A percentile compares a stretch with the other conserved stretches of the same genome.
Conservation (phyloP, 2,329 filamentous ascomycete genomes). For the Biscogniauxia sp. region DNA sequence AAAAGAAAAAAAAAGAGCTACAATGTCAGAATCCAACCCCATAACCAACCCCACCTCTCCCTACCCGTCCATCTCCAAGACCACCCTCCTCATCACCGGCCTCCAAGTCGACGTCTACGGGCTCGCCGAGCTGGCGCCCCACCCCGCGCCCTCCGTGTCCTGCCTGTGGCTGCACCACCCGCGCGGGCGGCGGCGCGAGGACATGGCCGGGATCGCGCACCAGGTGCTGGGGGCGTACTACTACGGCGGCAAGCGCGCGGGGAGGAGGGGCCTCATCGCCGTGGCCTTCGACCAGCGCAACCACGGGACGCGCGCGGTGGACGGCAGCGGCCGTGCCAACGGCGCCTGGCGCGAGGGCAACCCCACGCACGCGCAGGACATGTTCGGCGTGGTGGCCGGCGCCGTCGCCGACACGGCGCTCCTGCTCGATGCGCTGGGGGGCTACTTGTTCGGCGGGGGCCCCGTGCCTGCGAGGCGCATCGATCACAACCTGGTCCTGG, state of each 20-base stretch:
- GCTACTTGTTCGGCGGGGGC: slow-evolving; percentile 62
- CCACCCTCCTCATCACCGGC: slow-evolving; percentile 71
- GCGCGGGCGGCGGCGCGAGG: slow-evolving; percentile 64
- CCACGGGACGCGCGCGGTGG: slow-evolving; percentile 73
- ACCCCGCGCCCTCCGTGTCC: slow-evolving; percentile 54
- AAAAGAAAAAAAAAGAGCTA: too few species aligned
- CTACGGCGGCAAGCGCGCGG: slow-evolving; percentile 19
- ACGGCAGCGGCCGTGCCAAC: slow-evolving; percentile 59
- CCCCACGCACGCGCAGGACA: slow-evolving; percentile 79
- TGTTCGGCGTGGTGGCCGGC: slow-evolving; percentile 75
- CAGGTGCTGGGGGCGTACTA: slow-evolving; percentile 69
- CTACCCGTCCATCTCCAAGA: slow-evolving; percentile 54
- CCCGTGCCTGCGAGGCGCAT: slow-evolving; percentile 36
- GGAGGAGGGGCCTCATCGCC: slow-evolving; percentile 65
- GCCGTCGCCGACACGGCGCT: slow-evolving; percentile 73
- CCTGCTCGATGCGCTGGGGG: slow-evolving; percentile 74
- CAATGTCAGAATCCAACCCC: slow-evolving; percentile 2
- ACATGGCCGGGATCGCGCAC: slow-evolving; percentile 74
- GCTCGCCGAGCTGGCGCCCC: slow-evolving; percentile 64
- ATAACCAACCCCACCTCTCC: background rate
- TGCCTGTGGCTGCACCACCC: slow-evolving; percentile 93
- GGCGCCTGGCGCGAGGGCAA: slow-evolving; percentile 79
- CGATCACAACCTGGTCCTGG: slow-evolving; percentile 71
- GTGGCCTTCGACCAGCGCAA: slow-evolving; percentile 91
- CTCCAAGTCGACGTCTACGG: slow-evolving; percentile 80